These are phyloP conservation scores for Chaetomium strumarium DNA, from an alignment of 2,329 filamentous ascomycete genomes.

Conservation along the genomic window DNA sequence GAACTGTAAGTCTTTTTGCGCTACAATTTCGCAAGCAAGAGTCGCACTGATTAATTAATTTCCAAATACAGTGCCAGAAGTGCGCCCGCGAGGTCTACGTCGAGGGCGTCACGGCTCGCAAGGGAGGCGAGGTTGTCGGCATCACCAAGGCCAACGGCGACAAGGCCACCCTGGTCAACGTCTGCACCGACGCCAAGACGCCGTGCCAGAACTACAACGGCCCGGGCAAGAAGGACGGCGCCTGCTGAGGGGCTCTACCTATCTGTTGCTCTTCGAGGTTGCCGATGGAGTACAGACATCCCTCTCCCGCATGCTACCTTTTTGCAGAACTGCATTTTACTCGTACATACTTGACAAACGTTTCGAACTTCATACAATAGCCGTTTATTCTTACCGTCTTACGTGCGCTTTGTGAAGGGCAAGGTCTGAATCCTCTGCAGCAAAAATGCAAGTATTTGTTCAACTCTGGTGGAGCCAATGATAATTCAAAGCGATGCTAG, in stretches of 20 bases:
- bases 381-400: too few species aligned
- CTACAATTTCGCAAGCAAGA: neutral
- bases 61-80: neutral
- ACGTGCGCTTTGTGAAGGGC: too few species aligned
- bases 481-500: too few species aligned
- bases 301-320: too few species aligned
- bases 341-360: too few species aligned
- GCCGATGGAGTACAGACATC: too few species aligned
- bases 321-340: too few species aligned
- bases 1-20: neutral
- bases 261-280: too few species aligned
- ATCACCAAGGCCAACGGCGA: slow-evolving; percentile 3
- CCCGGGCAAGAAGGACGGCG: neutral
- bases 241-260: neutral
- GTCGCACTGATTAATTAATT: neutral
- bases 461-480: too few species aligned
- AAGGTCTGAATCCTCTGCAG: too few species aligned
- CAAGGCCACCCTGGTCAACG: neutral
- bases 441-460: too few species aligned
- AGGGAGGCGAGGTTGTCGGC: neutral
- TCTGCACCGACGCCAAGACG: slow-evolving; percentile 1
- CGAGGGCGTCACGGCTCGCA: neutral
- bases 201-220: slow-evolving; percentile 3
- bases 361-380: too few species aligned
- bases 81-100: slow-evolving; percentile 3